Base-by-base conservation (phyloP, 2,329 filamentous ascomycete genomes). In the Cercospora zeae-maydis region DNA sequence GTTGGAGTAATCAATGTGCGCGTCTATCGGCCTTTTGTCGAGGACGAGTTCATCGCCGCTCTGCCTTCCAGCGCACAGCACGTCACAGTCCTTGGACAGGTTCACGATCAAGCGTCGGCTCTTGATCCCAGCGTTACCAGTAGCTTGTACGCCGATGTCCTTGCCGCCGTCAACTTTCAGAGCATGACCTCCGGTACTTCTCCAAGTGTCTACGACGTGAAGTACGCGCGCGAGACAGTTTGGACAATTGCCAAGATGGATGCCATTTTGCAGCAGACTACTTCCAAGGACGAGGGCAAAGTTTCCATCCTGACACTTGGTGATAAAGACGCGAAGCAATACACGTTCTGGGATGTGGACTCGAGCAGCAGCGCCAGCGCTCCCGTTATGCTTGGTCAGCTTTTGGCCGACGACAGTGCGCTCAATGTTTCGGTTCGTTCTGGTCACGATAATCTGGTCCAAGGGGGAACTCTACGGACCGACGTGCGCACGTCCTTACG, bases 321-420 rank as follows among this genome's bases (percentile, higher is more conserved):
- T 78, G 69, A 65, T 59, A 68, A 69, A 52, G 83, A 86, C 66
- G 74, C 80, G n/a, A 84, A 91, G 76, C 90, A 98, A 77, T 98
- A 95, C 80, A 88, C 88, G 11, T 97, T 99, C 84, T 98, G 93
- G 92, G 91, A 97, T 70, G 75, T 90, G 42, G 93, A 96, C 73
- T 84, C 87, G 75, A 92, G 92, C 30, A 78, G 81, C 1, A 84
- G 88, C 57, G 82, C 83, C 57, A 81, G 81, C 63, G 87, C 91
- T 1, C 88, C 92, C 10, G 78, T 84, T 21, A 84, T 79, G 51
- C 74, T 89, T 54, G 84, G 83, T 42, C 82, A 86, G 72, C 80
- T 87, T 8, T 76, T 89, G 36, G 84, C 86, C 3, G 81, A 80
- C 33, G 85, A 88, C 70, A 84, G 84, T 9, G 77, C 83, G 0